Evolutionary conservation across 2,329 filamentous ascomycete genomes (phyloP).

Genomic region (Pseudogymnoascus sp.): DNA sequence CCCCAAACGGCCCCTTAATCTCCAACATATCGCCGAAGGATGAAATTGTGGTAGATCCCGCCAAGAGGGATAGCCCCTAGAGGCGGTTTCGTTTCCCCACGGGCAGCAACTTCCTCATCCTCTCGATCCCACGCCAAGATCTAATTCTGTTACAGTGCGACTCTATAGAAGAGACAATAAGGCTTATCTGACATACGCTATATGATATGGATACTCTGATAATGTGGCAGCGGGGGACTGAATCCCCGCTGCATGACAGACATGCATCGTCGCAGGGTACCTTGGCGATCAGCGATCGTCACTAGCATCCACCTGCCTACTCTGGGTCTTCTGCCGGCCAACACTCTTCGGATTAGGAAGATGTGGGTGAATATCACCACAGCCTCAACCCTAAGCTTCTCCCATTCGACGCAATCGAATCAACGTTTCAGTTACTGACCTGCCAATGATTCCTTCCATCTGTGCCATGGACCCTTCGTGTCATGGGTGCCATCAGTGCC

Average conservation of each 20-base stretch:
- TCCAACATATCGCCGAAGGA: not conserved
- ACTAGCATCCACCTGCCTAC: not conserved
- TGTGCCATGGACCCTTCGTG: not conserved
- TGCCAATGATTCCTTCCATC: not conserved
- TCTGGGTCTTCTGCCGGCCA: slow-evolving; percentile 1
- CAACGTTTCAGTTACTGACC: not conserved
- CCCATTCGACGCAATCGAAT: not conserved
- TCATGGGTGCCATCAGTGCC: not conserved
- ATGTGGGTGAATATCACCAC: not conserved
- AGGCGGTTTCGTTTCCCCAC: not conserved
- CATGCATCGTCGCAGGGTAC: not conserved
- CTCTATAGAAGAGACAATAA: not conserved
- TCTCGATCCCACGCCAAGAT: not conserved
- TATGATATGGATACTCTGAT: not conserved
- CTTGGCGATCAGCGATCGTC: not conserved
- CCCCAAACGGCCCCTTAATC: not conserved
- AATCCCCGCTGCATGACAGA: not conserved
- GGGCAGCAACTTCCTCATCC: not conserved
- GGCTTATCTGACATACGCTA: not conserved
- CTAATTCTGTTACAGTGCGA: not conserved
- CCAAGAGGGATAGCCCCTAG: not conserved
- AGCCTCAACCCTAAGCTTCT: not conserved
- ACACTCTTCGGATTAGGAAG: not conserved
- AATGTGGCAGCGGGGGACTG: not conserved
- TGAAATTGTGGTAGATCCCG: not conserved